phyloP scores from a whole-genome alignment of 129 eudicot species.

The Ambrosia trifida region DNA sequence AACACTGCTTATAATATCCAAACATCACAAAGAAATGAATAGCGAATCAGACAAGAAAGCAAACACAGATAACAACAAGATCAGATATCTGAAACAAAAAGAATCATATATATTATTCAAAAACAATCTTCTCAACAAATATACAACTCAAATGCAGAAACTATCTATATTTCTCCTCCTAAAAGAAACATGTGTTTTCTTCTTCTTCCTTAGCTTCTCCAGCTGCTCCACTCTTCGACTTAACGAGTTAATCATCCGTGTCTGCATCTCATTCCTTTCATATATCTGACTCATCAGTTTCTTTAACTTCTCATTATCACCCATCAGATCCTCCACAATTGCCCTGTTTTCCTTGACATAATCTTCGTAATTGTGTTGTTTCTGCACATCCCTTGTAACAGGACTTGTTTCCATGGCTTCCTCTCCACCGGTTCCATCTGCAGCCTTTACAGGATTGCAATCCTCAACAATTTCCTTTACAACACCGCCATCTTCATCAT shows the following conservation, averaged over 20 bases:
- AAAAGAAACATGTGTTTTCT: slow-evolving; percentile 11
- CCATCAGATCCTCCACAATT: slow-evolving; percentile 36
- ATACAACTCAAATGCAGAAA: not conserved
- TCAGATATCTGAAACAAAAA: too few species aligned
- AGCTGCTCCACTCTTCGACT: slow-evolving; percentile 56
- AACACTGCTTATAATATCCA: too few species aligned
- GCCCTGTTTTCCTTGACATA: too few species aligned
- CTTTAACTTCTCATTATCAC: slow-evolving; percentile 59
- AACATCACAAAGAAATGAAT: too few species aligned
- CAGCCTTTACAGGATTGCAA: not conserved
- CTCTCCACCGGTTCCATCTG: not conserved
- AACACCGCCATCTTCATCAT: not conserved
- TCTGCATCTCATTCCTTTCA: slow-evolving; percentile 53
- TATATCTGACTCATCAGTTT: slow-evolving; percentile 47
- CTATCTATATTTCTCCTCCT: slow-evolving; percentile 10
- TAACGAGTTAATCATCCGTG: slow-evolving; percentile 45
- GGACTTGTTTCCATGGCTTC: slow-evolving; percentile 5
- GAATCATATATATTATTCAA: too few species aligned
- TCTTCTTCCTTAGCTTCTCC: slow-evolving; percentile 56
- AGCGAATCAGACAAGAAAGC: too few species aligned
- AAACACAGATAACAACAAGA: too few species aligned
- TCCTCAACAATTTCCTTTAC: slow-evolving; percentile 14
- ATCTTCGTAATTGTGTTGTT: too few species aligned
- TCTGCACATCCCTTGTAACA: too few species aligned
- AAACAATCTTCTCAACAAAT: not conserved